Percentiles rank a stretch among this genome's conserved stretches.
phyloP scores from a whole-genome alignment of 768 basidiomycete genomes.

The Gymnopilus junonius region DNA sequence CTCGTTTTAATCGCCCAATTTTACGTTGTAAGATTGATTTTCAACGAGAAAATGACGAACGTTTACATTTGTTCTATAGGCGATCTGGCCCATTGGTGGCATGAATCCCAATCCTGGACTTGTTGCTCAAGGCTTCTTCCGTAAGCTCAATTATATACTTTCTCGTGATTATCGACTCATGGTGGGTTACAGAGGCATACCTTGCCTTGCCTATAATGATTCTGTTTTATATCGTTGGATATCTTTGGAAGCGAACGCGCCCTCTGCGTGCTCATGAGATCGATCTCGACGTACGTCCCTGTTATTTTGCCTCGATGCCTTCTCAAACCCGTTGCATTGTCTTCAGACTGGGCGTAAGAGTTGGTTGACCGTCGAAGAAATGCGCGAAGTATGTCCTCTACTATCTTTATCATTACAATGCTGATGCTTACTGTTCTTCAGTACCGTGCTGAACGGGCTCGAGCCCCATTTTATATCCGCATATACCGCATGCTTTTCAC shows the following conservation, averaged over 20 bases:
- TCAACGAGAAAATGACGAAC: not conserved
- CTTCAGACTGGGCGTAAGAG: conserved; percentile 46
- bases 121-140: conserved; percentile 43
- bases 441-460: conserved; percentile 42
- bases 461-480: conserved; percentile 41
- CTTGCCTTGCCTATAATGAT: conserved; percentile 47
- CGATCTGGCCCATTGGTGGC: conserved; percentile 45
- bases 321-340: not conserved
- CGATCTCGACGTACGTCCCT: conserved; percentile 40
- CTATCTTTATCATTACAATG: no score
- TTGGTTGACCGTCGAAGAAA: conserved; percentile 50
- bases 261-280: conserved; percentile 43
- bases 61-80: conserved; percentile 23
- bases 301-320: not conserved
- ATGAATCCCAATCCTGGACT: conserved; percentile 28
- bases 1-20: conserved; percentile 50
- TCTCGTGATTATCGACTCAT: not conserved
- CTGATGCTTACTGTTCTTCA: conserved; percentile 9
- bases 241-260: conserved; percentile 43
- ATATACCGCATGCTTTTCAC: conserved; percentile 45
- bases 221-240: conserved; percentile 41
- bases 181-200: conserved; percentile 32
- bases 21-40: conserved; percentile 38
- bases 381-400: conserved; percentile 38
- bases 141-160: conserved; percentile 26